Evolutionary conservation across 2,329 filamentous ascomycete species (phyloP).

Genomic region (Westerdykella aurantiaca): DNA sequence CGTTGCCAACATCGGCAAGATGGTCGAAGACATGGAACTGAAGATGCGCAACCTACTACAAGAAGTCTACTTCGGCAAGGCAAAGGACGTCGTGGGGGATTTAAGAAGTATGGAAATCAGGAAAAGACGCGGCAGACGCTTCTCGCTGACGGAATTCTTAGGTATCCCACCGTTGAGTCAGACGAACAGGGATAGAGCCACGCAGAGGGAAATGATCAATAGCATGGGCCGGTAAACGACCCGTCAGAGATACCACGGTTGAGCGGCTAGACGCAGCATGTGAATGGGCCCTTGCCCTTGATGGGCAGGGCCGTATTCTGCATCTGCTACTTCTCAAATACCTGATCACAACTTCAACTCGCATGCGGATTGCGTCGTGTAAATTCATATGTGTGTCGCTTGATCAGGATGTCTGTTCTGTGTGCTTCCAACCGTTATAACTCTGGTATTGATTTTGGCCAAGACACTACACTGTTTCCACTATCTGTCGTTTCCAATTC

Average conservation of each 20-base stretch:
- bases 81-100: slow-evolving; percentile 96
- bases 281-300: too few relatives aligned
- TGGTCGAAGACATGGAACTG: slow-evolving; percentile 99
- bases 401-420: too few relatives aligned
- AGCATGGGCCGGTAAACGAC: slow-evolving; percentile 38
- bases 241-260: not conserved
- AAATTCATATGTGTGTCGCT: too few relatives aligned
- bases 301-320: too few relatives aligned
- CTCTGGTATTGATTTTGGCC: too few relatives aligned
- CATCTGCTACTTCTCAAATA: too few relatives aligned
- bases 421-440: too few relatives aligned
- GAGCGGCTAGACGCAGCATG: too few relatives aligned
- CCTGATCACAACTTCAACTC: too few relatives aligned
- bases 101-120: slow-evolving; percentile 61
- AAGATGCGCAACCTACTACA: slow-evolving; percentile 98
- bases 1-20: slow-evolving; percentile 82
- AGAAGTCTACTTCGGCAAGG: slow-evolving; percentile 99
- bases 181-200: slow-evolving; percentile 73
- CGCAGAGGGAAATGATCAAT: slow-evolving; percentile 81
- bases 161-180: slow-evolving; percentile 75
- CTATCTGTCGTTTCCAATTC: too few relatives aligned
- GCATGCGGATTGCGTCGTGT: too few relatives aligned
- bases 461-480: too few relatives aligned
- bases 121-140: slow-evolving; percentile 1
- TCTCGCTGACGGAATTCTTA: slow-evolving; percentile 28